Conservation (phyloP, 202 grass and related monocot species). For the Setaria viridis region DNA sequence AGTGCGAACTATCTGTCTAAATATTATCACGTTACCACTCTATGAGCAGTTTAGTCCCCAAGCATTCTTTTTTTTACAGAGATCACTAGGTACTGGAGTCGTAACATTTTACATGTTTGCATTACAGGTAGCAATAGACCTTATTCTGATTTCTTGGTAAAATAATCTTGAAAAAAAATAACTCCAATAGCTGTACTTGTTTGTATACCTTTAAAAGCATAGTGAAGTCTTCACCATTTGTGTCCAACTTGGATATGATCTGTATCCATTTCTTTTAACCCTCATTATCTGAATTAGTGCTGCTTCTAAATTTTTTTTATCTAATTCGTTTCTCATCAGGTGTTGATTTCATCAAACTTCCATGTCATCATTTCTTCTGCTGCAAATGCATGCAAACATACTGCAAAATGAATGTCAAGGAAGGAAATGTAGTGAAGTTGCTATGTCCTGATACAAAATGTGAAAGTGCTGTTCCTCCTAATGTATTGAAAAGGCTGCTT, state of each 20-base stretch:
- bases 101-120: conserved; percentile 17
- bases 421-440: conserved; percentile 90
- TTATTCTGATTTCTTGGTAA: conserved; percentile 27
- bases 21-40: conserved; percentile 4
- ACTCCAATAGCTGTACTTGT: conserved; percentile 17
- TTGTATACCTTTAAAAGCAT: conserved; percentile 36
- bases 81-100: conserved; percentile 1
- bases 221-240: conserved; percentile 14
- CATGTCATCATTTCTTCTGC: conserved; percentile 95
- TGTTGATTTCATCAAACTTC: conserved; percentile 83
- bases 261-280: conserved; percentile 29
- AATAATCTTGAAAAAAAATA: conserved; percentile 2
- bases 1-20: conserved; percentile 13
- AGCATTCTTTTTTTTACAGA: background rate
- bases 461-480: conserved; percentile 67
- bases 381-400: conserved; percentile 94
- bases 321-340: conserved; percentile 59
- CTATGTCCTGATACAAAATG: conserved; percentile 85
- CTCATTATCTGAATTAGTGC: conserved; percentile 35
- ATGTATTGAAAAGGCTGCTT: conserved; percentile 81
- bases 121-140: conserved; percentile 11
- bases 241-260: conserved; percentile 32
- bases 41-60: conserved; percentile 11
- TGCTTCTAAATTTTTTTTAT: conserved; percentile 5
- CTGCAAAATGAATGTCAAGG: conserved; percentile 86